A percentile compares a stretch with the other conserved stretches of the same genome.
Evolutionary conservation across 768 basidiomycete genomes (phyloP).

Genomic region (Cubamyces sp.): DNA sequence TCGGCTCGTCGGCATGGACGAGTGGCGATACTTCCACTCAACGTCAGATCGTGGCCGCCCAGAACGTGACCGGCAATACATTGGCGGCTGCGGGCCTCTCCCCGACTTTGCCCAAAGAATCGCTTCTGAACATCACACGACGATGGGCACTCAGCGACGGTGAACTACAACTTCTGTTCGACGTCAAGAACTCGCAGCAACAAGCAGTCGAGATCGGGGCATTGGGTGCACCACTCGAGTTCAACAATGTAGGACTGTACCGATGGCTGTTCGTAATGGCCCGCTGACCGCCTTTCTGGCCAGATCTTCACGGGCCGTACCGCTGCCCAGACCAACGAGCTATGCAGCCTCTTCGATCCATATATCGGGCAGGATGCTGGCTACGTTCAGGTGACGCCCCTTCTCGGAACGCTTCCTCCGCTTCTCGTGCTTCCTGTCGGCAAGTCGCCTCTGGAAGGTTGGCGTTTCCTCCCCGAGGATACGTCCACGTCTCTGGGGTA

Average conservation of each 20-base stretch:
- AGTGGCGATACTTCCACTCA: slow-evolving; percentile 49
- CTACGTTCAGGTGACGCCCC: slow-evolving; percentile 53
- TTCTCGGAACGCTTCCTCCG: slow-evolving; percentile 56
- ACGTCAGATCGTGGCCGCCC: slow-evolving; percentile 44
- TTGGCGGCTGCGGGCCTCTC: slow-evolving; percentile 53
- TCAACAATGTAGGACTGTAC: slow-evolving; percentile 50
- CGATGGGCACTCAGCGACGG: slow-evolving; percentile 50
- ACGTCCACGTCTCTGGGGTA: slow-evolving; percentile 51
- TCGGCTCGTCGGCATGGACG: slow-evolving; percentile 50
- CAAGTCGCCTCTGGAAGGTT: slow-evolving; percentile 55
- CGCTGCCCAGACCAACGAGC: slow-evolving; percentile 52
- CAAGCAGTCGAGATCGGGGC: slow-evolving; percentile 56
- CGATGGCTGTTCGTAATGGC: neutral
- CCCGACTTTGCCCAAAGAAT: slow-evolving; percentile 49
- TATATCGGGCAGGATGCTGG: slow-evolving; percentile 62
- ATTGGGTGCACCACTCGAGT: slow-evolving; percentile 55
- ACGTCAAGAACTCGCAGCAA: slow-evolving; percentile 51
- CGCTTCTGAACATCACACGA: slow-evolving; percentile 53
- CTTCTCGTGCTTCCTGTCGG: slow-evolving; percentile 52
- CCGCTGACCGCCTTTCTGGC: too few species aligned
- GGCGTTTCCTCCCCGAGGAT: slow-evolving; percentile 58
- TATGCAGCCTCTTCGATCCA: slow-evolving; percentile 60
- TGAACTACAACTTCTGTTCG: slow-evolving; percentile 52
- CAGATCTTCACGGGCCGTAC: slow-evolving; percentile 61
- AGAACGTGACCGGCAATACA: slow-evolving; percentile 46